Evolutionary conservation across 228 moss, liverwort and hornwort genomes (phyloP).

Genomic region (Sphagnum magellanicum): DNA sequence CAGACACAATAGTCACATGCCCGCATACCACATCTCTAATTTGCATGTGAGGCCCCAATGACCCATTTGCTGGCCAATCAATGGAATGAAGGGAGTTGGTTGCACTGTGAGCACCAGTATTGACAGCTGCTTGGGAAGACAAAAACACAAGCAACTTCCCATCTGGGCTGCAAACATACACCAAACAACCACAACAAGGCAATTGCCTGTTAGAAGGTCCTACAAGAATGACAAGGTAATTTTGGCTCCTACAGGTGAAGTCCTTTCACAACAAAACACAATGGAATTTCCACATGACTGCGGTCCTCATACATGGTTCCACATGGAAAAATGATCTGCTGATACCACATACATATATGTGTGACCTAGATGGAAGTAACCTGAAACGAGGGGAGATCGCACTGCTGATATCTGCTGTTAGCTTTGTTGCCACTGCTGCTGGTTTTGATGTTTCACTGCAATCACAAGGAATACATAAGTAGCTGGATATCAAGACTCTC

Average conservation of each 20-base stretch:
- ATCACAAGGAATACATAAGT: background rate
- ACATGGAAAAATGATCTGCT: background rate
- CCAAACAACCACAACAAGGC: constrained; percentile 8
- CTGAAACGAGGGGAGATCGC: constrained; percentile 87
- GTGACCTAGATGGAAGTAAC: constrained; percentile 21
- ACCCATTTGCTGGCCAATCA: constrained; percentile 60
- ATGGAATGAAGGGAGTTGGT: constrained; percentile 80
- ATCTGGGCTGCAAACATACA: constrained; percentile 63
- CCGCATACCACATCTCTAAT: constrained; percentile 56
- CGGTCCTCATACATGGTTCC: no score
- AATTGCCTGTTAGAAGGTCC: background rate
- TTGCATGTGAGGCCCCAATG: constrained; percentile 31
- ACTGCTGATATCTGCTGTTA: constrained; percentile 72
- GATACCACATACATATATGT: background rate
- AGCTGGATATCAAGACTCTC: no score
- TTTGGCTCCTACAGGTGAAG: no score
- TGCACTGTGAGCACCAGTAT: constrained; percentile 84
- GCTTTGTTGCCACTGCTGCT: constrained; percentile 40
- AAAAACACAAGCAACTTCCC: constrained; percentile 88
- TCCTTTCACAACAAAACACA: no score
- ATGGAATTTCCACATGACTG: no score
- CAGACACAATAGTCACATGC: constrained; percentile 2
- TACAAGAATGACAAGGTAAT: no score
- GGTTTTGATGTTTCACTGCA: constrained; percentile 22
- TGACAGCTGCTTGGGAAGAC: constrained; percentile 87